Evolutionary conservation across 1,139 yeast species (phyloP).

Genomic region (Suhomyces coccinellae): DNA sequence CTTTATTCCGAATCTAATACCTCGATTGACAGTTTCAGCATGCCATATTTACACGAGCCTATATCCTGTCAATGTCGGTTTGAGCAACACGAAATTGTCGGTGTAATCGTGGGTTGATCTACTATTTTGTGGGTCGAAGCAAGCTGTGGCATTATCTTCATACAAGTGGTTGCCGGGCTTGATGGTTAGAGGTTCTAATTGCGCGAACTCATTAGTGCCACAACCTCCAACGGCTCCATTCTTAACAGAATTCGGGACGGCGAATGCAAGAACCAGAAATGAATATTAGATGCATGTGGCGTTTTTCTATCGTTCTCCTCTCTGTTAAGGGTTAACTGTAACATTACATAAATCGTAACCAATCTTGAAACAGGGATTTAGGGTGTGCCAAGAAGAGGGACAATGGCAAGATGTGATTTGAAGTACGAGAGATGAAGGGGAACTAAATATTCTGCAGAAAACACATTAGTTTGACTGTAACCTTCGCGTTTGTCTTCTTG

Average conservation of each 20-base stretch:
- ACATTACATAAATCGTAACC: too few relatives aligned
- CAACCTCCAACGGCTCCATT: not conserved
- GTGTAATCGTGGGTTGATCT: not conserved
- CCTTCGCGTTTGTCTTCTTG: too few relatives aligned
- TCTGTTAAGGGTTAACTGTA: not conserved
- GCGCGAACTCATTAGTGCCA: not conserved
- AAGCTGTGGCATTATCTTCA: not conserved
- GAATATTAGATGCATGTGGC: not conserved
- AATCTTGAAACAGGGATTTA: too few relatives aligned
- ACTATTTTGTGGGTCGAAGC: not conserved
- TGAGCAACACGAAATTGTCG: not conserved
- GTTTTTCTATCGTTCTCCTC: not conserved
- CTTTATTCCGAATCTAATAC: not conserved
- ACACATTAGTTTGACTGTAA: too few relatives aligned
- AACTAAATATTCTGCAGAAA: too few relatives aligned
- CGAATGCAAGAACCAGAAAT: not conserved
- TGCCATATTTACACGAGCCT: too few relatives aligned
- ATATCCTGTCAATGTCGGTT: not conserved
- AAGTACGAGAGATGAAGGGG: too few relatives aligned
- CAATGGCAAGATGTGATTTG: too few relatives aligned
- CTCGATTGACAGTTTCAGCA: too few relatives aligned
- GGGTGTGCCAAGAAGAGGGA: too few relatives aligned
- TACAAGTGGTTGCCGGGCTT: not conserved
- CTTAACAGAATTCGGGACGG: not conserved
- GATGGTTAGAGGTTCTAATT: not conserved